Evolutionary conservation across 192 early-diverging fungal genomes (phyloP).

Genomic region (Jimgerdemannia flammicorona): DNA sequence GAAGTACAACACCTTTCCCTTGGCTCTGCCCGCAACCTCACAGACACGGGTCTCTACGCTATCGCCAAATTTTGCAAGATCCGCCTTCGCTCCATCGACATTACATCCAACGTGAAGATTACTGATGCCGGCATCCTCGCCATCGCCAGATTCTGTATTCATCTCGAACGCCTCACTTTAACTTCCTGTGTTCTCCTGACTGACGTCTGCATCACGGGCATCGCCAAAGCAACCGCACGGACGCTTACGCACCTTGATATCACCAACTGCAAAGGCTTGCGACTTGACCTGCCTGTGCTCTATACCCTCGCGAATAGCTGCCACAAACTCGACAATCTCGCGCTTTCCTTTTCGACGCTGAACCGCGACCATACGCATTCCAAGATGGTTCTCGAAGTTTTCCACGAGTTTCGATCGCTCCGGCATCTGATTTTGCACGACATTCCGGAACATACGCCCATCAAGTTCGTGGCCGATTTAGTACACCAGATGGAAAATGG

Average conservation of each 20-base stretch:
- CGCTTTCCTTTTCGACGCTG: not conserved
- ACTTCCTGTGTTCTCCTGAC: not conserved
- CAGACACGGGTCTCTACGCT: not conserved
- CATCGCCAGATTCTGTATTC: not conserved
- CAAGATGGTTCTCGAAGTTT: not conserved
- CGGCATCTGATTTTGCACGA: constrained; percentile 1
- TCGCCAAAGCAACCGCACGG: not conserved
- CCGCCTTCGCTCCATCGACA: not conserved
- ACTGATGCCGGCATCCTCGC: not conserved
- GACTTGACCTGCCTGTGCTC: not conserved
- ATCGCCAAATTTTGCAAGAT: constrained; percentile 7
- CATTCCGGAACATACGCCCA: constrained; percentile 1
- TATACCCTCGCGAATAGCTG: not conserved
- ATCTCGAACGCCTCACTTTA: not conserved
- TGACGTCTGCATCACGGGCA: not conserved
- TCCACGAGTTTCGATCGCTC: not conserved
- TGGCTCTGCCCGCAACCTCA: not conserved
- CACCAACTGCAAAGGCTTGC: not conserved
- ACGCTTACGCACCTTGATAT: not conserved
- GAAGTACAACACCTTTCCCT: not conserved
- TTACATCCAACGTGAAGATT: not conserved
- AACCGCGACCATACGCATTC: not conserved
- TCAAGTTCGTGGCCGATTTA: not conserved
- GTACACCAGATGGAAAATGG: not conserved
- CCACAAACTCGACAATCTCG: not conserved